These are phyloP conservation scores for Musa troglodytarum DNA, from an alignment of 176 grass and related monocot genomes.

Conservation along the genomic window DNA sequence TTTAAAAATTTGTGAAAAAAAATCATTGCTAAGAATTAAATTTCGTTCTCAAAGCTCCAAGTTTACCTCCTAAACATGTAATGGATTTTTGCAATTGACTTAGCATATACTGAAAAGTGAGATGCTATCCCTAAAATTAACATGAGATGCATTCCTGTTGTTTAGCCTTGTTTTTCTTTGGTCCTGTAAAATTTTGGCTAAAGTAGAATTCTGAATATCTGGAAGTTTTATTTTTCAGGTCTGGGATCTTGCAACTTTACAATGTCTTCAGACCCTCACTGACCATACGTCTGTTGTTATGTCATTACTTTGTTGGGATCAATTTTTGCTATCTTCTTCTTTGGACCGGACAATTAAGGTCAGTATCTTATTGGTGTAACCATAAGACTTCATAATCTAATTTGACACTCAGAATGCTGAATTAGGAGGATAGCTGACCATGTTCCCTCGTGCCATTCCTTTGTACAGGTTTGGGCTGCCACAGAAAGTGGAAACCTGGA, in stretches of 20 bases:
- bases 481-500: conserved; percentile 35
- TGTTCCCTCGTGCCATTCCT: background rate
- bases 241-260: conserved; percentile 40
- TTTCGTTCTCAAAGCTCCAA: background rate
- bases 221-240: conserved; percentile 22
- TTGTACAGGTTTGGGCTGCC: conserved; percentile 26
- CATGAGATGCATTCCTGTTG: background rate
- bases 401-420: background rate
- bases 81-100: background rate
- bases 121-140: background rate
- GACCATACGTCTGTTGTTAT: conserved; percentile 52
- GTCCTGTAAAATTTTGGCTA: background rate
- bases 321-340: conserved; percentile 56
- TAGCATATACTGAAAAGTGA: background rate
- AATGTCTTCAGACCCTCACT: conserved; percentile 44
- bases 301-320: conserved; percentile 47
- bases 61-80: background rate
- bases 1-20: too few species aligned
- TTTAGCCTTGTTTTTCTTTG: background rate
- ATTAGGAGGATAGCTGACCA: background rate
- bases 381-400: background rate
- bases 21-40: too few species aligned
- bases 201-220: background rate
- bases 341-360: conserved; percentile 47
- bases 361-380: background rate